Percentiles rank a stretch among this genome's conserved stretches.
phyloP scores from a whole-genome alignment of 2,329 filamentous ascomycete species.

The Colletotrichum sidae region DNA sequence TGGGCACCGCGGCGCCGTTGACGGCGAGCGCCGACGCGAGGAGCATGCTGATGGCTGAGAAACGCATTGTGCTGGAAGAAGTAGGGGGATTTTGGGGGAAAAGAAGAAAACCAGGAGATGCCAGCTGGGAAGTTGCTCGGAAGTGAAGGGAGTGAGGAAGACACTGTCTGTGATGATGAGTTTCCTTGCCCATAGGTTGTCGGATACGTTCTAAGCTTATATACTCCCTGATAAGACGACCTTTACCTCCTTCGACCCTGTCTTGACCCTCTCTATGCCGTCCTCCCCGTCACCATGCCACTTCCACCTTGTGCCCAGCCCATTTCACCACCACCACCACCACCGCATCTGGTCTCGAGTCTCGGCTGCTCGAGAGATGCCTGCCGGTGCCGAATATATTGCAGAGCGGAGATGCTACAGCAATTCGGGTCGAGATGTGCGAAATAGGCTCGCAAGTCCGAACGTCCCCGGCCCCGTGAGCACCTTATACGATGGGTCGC shows the following conservation, averaged over 20 bases:
- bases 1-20: slow-evolving; percentile 7
- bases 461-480: no score
- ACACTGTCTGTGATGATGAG: not conserved
- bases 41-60: slow-evolving; percentile 9
- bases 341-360: no score
- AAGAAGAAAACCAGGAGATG: not conserved
- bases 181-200: no score
- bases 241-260: no score
- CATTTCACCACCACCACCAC: no score
- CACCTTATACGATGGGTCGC: not conserved
- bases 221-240: no score
- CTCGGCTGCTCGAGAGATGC: not conserved
- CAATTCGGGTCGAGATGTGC: not conserved
- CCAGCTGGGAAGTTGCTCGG: not conserved
- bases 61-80: slow-evolving; percentile 10
- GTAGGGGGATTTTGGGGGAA: not conserved
- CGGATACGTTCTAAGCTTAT: no score
- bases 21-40: slow-evolving; percentile 19
- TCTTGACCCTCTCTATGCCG: no score
- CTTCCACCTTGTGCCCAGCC: no score
- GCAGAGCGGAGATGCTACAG: not conserved
- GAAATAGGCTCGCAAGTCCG: not conserved
- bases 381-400: not conserved
- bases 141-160: not conserved
- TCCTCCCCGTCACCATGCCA: no score